A percentile compares a stretch with the other conserved stretches of the same genome.
Evolutionary conservation across 371 early-diverging fungal genomes (phyloP).

Genomic region (Syncephalastrum monosporum): DNA sequence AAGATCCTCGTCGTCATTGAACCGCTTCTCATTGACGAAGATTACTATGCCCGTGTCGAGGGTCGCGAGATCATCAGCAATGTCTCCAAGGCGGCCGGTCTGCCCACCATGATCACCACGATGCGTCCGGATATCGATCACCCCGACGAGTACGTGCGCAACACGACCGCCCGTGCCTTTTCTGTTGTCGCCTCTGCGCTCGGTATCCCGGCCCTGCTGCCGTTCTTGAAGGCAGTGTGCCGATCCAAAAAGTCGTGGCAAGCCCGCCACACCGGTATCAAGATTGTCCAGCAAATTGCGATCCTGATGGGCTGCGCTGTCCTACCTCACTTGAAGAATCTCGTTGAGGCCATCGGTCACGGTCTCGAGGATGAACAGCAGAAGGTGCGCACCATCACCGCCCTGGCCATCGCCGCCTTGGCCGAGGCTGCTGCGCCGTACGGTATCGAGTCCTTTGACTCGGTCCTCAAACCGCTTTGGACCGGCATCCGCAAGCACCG

Average conservation of each 20-base stretch:
- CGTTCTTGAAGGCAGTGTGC: conserved; percentile 96
- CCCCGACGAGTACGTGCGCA: conserved; percentile 96
- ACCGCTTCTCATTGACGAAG: conserved; percentile 96
- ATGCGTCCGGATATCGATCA: conserved; percentile 99
- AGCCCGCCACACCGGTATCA: conserved; percentile 97
- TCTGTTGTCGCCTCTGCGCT: conserved; percentile 96
- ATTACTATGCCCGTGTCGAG: conserved; percentile 96
- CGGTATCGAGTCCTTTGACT: conserved; percentile 96
- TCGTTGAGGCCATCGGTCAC: conserved; percentile 90
- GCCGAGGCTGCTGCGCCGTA: conserved; percentile 98
- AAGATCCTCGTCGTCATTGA: conserved; percentile 98
- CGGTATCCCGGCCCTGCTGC: conserved; percentile 92
- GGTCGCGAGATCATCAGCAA: conserved; percentile 98
- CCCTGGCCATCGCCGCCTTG: conserved; percentile 91
- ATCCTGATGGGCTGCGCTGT: conserved; percentile 93
- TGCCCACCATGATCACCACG: conserved; percentile 97
- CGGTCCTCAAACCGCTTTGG: conserved; percentile 90
- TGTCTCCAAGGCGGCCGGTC: conserved; percentile 96
- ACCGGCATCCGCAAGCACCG: conserved; percentile 92
- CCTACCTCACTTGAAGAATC: conserved; percentile 87
- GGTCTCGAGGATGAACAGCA: conserved; percentile 96
- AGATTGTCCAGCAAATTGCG: conserved; percentile 96
- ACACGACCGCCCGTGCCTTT: conserved; percentile 97
- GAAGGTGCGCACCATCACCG: conserved; percentile 94
- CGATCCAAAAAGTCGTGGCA: conserved; percentile 96